These are phyloP conservation scores for Dothistroma pini DNA, from an alignment of 2,329 filamentous ascomycete species.

Conservation along the genomic window DNA sequence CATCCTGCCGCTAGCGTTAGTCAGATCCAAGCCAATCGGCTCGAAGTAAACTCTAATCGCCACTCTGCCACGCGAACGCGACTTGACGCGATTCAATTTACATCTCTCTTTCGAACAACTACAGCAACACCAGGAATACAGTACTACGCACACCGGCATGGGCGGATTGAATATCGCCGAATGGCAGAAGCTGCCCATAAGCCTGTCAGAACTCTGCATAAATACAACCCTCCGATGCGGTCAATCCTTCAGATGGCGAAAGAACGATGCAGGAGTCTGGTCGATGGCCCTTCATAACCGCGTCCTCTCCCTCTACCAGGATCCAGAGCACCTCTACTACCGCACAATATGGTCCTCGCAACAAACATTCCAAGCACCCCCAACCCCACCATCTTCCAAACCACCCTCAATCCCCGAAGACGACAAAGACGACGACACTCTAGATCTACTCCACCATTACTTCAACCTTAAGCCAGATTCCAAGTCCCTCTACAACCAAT, in stretches of 20 bases:
- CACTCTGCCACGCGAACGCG: neutral
- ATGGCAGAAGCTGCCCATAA: constrained; percentile 85
- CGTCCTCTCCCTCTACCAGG: constrained; percentile 80
- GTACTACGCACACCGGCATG: constrained; percentile 33
- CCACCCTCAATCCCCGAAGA: constrained; percentile 33
- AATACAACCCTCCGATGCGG: constrained; percentile 92
- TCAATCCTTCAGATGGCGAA: constrained; percentile 94
- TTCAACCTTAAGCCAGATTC: constrained; percentile 82
- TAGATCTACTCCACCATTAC: constrained; percentile 73
- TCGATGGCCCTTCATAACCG: constrained; percentile 81
- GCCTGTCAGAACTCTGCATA: constrained; percentile 81
- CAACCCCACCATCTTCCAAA: constrained; percentile 39
- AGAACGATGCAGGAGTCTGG: constrained; percentile 78
- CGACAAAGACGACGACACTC: constrained; percentile 62
- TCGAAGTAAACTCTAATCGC: neutral
- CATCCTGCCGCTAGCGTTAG: neutral
- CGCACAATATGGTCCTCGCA: constrained; percentile 58
- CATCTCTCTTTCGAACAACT: neutral
- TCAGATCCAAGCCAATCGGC: neutral
- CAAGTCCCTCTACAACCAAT: constrained; percentile 72
- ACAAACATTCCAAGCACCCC: constrained; percentile 34
- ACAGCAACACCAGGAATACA: neutral
- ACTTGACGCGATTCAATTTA: neutral
- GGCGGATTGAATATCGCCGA: constrained; percentile 55
- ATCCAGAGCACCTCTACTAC: constrained; percentile 74